Evolutionary conservation across 495 filamentous ascomycete species (phyloP), one percentile per base, ranked within the genome.

Genomic region (Coniosporium apollinis): DNA sequence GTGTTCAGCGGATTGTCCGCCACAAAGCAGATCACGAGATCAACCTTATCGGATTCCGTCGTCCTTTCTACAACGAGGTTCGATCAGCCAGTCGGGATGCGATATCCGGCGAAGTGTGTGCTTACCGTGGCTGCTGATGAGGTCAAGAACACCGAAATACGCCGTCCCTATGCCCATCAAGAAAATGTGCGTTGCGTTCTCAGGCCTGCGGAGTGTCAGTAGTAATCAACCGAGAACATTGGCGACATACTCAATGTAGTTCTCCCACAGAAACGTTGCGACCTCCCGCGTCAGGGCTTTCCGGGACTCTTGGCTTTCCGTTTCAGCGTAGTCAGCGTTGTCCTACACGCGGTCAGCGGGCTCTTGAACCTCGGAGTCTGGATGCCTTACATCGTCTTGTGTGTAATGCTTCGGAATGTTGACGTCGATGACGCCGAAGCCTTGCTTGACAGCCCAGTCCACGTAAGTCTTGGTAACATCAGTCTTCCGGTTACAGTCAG

Each of bases 211-310:
- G 5, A 22, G 10, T n/a, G 26, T 48, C 18, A 44, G 39, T 28
- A 34, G 6, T 16, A 5, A 33, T 13, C 10, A 18, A 15, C 1
- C 8, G 9, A 33, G 7, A 22, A 29, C 9, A 36, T n/a, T n/a
- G n/a, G n/a, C n/a, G n/a, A n/a, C 60, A 45, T 61, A 74, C 66
- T 92, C 81, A 22, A 97, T 79, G 45, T 93, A 94, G 48, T 97
- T 97, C 45, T 96, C 87, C 91, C 91, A 97, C 21, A 97, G 53
- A 47, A 92, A 96, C 36, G 69, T 71, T 13, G 83, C 76, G 5
- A 96, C 57, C 42, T 89, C 79, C 36, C 77, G 69, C 0, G 76
- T 76, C 28, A 74, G 69, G 28, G 50, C 57, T 2, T 59, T 51
- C 6, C 61, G 56, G 22, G 56, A 55, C 31, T 64, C 58, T 11